phyloP scores from a whole-genome alignment of 345 rosid genomes.

The Lepidium aucheri region DNA sequence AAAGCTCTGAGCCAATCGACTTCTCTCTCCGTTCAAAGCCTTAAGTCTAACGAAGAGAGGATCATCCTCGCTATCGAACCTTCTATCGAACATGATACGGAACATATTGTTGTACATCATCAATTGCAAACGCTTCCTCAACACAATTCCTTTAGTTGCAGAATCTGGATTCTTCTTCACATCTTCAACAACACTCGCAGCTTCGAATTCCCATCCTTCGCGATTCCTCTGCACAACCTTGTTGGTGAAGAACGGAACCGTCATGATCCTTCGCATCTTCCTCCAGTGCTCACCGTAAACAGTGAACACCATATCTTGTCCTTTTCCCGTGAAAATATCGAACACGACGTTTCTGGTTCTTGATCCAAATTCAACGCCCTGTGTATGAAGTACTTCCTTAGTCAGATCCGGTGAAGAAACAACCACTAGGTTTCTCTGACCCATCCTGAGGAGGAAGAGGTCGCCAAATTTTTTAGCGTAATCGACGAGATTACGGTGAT shows the following conservation, averaged over 20 bases:
- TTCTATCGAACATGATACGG: slow-evolving; percentile 86
- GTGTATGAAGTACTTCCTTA: slow-evolving; percentile 88
- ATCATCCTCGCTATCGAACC: slow-evolving; percentile 86
- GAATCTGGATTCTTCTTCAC: slow-evolving; percentile 67
- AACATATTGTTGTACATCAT: slow-evolving; percentile 99
- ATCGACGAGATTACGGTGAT: slow-evolving; percentile 84
- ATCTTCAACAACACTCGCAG: slow-evolving; percentile 62
- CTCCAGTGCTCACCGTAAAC: slow-evolving; percentile 99
- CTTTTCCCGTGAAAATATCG: slow-evolving; percentile 94
- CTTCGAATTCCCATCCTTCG: slow-evolving; percentile 70
- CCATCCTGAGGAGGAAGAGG: slow-evolving; percentile 72
- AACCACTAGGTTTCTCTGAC: slow-evolving; percentile 81
- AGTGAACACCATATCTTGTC: slow-evolving; percentile 99
- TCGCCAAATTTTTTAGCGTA: slow-evolving; percentile 68
- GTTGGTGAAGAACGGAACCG: slow-evolving; percentile 96
- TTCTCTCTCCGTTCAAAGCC: slow-evolving; percentile 95
- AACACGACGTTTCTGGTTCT: slow-evolving; percentile 89
- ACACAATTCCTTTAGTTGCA: slow-evolving; percentile 60
- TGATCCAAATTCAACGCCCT: slow-evolving; percentile 93
- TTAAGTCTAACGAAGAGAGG: slow-evolving; percentile 64
- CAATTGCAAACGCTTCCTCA: slow-evolving; percentile 69
- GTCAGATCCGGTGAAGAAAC: slow-evolving; percentile 85
- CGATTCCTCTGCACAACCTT: slow-evolving; percentile 78
- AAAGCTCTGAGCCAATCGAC: slow-evolving; percentile 90
- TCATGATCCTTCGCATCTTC: slow-evolving; percentile 97